Evolutionary conservation across 371 early-diverging fungal species (phyloP), one percentile per base, ranked within the genome.

Genomic region (Mucor irregularis): DNA sequence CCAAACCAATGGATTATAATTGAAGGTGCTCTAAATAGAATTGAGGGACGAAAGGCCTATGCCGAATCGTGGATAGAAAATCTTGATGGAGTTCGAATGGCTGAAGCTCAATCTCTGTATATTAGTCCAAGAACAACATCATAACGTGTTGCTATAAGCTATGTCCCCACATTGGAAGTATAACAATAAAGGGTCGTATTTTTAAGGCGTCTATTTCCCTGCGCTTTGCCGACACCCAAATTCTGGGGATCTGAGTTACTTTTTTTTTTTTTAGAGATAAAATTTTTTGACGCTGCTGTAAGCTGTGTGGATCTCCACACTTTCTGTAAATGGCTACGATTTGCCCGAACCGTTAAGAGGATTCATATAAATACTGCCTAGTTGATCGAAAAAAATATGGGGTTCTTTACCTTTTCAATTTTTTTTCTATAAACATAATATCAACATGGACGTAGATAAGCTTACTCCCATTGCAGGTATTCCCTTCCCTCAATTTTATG

Each of bases 21-120:
- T 22, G 71, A 75, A 5, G 71, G 76, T 0, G 53, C 61, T n/a
- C 49, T 90, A 28, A 73, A 79, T 33, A 69, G 66, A 2, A 28
- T 78, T 10, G 87, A 89, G 40, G 90, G 90, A n/a, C 82, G 90
- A 51, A 92, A 92, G 75, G 90, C 85, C 3, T 82, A 63, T 54
- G 80, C 88, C 42, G 71, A 76, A 52, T 90, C 86, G 0, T 79
- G 79, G 55, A 69, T 90, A 11, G 86, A 86, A 58, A 76, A 74
- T 40, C n/a, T 71, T 0, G 73, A 82, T 26, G 69, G 69, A 3
- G 81, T 82, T 31, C 73, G 61, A 37, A 60, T 55, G 7, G 50
- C 64, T 11, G 71, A 71, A 43, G 71, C 71, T 5, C 55, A 56
- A 21, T 61, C 73, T 14, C 39, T 73, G 26, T 73, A 73, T 54